Evolutionary conservation across 257 asterid species (phyloP), one percentile per base, ranked within the genome.

Genomic region (Thymus mandschuricus): DNA sequence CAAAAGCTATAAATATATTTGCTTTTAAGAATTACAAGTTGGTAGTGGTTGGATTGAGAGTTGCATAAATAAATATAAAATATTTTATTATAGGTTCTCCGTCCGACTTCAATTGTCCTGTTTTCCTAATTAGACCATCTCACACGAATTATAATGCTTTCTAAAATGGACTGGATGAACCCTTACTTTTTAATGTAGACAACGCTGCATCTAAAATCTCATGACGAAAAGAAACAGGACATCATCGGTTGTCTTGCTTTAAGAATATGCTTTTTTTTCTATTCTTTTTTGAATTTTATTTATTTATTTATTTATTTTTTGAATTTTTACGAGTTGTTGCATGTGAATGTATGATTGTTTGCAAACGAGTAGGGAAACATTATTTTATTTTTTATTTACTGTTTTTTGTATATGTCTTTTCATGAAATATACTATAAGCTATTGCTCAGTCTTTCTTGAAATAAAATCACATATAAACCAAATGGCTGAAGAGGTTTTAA

Each of bases 261-360:
- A 21, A 21, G 1, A 56, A n/a, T 9, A 29, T 29, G 11, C 10
- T 2, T 28, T 54, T 3, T 56, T 3, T 0, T 31, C 31, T 13
- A 0, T 0, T 10, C 3, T 30, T 29, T 30, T 3, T 29, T 0
- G n/a, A 1, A 4, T 5, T 15, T 50, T 3, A 5, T 6, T 38
- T 38, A 38, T 38, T 3, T 38, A 3, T 38, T 38, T 6, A 38
- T 56, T 11, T 1, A 0, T 56, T 10, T 30, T 57, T 10, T 21
- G 21, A 21, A 0, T 31, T 30, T 28, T 55, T 29, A 13, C 3
- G 49, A 50, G 70, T 50, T 51, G 56, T 56, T 62, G 51, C 44
- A 72, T 62, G 63, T 40, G 64, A 72, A 55, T 72, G 45, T 61
- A 72, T 50, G 44, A 49, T 60, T 60, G 60, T 49, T 21, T 4